Evolutionary conservation across 768 basidiomycete species (phyloP), one percentile per base, ranked within the genome.

Genomic region (Clitopilus passeckerianus): DNA sequence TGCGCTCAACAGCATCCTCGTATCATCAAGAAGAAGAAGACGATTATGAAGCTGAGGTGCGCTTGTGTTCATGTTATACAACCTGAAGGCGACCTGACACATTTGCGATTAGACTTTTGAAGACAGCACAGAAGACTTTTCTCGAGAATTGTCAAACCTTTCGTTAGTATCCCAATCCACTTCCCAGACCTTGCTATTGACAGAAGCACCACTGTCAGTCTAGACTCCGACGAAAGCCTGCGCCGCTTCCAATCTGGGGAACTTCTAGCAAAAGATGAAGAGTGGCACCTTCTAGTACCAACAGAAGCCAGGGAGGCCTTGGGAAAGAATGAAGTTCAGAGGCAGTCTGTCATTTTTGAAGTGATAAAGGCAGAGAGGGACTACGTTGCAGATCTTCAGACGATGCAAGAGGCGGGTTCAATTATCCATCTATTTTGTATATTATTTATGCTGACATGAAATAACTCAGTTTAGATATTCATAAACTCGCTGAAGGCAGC

Each of bases 311-410:
- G 81, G 15, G 85, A 88, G 27, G 82, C 86, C 0, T 73, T 98
- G 1, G 86, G 87, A 23, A 85, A 87, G 67, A 71, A 82, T 54
- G 94, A 97, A 69, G 86, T 95, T 20, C 84, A 89, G 59, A 81
- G 95, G 50, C 95, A 98, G 70, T 90, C 86, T 23, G 84, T 86
- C 37, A 80, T 99, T 6, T 95, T 95, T 64, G 95, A 98, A 69
- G 74, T 96, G 22, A 87, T 98, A 72, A 89, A 92, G 70, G 86
- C 89, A 0, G 97, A 99, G 74, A 81, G 86, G 62, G 89, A 93
- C 60, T 98, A 97, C 69, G 89, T 94, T 10, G 71, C 81, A 30
- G 96, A 98, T 72, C 72, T 99, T 54, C 80, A 86, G 67, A 70
- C 86, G 59, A 74, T 90, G 63, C 73, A 84, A 74, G 80, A 91